These are phyloP conservation scores for Pyricularia pennisetigena DNA, from an alignment of 2,329 filamentous ascomycete species.

Conservation along the genomic window DNA sequence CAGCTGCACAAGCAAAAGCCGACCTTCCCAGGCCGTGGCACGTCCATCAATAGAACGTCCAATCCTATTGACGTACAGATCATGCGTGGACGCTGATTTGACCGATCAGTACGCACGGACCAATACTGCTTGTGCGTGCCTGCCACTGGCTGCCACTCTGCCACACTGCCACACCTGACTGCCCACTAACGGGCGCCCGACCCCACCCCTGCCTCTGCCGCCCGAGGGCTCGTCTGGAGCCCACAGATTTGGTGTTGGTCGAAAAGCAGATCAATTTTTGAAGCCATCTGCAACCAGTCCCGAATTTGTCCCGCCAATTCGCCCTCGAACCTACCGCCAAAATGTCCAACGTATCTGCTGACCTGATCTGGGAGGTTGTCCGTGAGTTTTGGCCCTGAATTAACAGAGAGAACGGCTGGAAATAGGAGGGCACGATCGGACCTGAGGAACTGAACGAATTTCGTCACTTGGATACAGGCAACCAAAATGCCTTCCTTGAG, in stretches of 20 bases:
- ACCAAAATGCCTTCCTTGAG: slow-evolving; percentile 82
- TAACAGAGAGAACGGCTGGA: not conserved
- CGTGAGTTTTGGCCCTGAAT: slow-evolving; percentile 53
- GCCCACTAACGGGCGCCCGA: not conserved
- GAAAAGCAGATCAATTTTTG: slow-evolving; percentile 2
- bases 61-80: not conserved
- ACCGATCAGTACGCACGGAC: not conserved
- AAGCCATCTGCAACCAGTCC: not conserved
- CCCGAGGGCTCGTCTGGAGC: slow-evolving; percentile 16
- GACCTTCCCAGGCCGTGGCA: not conserved
- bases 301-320: not conserved
- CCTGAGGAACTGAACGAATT: not conserved
- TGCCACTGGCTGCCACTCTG: not conserved
- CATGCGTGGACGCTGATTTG: not conserved
- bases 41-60: not conserved
- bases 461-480: slow-evolving; percentile 43
- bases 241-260: slow-evolving; percentile 23
- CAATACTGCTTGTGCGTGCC: not conserved
- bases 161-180: not conserved
- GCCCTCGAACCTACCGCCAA: slow-evolving; percentile 29
- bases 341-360: slow-evolving; percentile 72
- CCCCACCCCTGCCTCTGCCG: slow-evolving; percentile 1
- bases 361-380: slow-evolving; percentile 91
- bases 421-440: not conserved
- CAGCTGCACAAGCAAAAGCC: not conserved